Evolutionary conservation across 495 filamentous ascomycete genomes (phyloP).

Genomic region (Penicillium lividum): DNA sequence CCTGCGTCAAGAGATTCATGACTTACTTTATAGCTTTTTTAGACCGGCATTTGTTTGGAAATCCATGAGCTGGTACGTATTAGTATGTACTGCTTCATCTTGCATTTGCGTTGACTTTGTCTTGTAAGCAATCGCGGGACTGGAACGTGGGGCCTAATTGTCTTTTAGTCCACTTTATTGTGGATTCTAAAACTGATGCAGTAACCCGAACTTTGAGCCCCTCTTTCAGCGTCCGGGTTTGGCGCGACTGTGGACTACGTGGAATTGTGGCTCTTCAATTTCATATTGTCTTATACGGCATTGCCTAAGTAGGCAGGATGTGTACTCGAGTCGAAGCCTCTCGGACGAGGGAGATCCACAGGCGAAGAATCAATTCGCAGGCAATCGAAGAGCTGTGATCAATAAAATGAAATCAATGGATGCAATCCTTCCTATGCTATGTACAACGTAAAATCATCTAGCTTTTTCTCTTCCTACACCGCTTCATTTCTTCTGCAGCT

Average conservation of each 20-base stretch:
- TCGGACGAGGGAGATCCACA: constrained; percentile 6
- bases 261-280: background rate
- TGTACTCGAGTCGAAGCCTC: background rate
- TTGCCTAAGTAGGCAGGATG: constrained; percentile 14
- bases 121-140: background rate
- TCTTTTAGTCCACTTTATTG: constrained; percentile 9
- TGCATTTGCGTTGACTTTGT: background rate
- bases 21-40: constrained; percentile 15
- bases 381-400: background rate
- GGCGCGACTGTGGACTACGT: background rate
- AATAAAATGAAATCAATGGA: constrained; percentile 6
- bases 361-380: background rate
- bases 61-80: background rate
- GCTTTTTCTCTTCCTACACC: constrained; percentile 13
- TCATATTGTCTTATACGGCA: constrained; percentile 5
- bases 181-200: constrained; percentile 20
- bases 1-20: constrained; percentile 13
- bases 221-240: background rate
- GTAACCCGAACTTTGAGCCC: constrained; percentile 25
- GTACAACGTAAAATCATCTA: constrained; percentile 22
- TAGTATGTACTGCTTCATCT: background rate
- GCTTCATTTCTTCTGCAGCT: constrained; percentile 43
- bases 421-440: constrained; percentile 24
- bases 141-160: background rate
- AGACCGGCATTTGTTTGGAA: background rate